Conservation (phyloP, 1,284 basidiomycete genomes). For the Cutaneotrichosporon cavernicola region DNA sequence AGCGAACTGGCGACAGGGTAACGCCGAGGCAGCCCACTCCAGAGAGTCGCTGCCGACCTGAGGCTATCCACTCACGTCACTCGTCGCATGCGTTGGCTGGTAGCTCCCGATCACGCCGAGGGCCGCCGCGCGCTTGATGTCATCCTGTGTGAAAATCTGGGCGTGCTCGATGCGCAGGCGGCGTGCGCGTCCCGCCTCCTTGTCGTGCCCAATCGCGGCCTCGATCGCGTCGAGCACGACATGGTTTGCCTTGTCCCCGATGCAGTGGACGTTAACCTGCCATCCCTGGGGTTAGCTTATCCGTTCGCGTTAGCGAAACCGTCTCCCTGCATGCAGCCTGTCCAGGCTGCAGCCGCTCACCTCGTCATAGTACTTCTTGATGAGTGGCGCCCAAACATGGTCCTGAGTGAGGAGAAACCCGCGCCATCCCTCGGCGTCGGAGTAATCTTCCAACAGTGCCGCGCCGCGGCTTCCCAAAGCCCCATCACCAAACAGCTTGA, state of each 20-base stretch:
- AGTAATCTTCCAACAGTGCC: slow-evolving; percentile 79
- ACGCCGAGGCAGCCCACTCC: not conserved
- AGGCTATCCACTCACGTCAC: slow-evolving; percentile 41
- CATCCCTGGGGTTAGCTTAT: slow-evolving; percentile 14
- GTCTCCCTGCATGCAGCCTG: too few species aligned
- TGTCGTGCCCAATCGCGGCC: slow-evolving; percentile 57
- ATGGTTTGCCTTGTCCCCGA: slow-evolving; percentile 84
- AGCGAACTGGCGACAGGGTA: not conserved
- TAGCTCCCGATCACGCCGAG: slow-evolving; percentile 86
- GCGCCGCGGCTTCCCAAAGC: slow-evolving; percentile 90
- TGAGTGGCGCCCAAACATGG: slow-evolving; percentile 59
- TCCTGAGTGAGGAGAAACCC: slow-evolving; percentile 68
- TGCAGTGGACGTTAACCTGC: slow-evolving; percentile 72
- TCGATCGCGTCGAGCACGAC: slow-evolving; percentile 78
- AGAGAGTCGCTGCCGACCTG: too few species aligned
- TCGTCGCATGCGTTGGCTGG: slow-evolving; percentile 79
- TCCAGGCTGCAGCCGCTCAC: not conserved
- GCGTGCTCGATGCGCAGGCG: slow-evolving; percentile 85
- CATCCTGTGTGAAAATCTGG: slow-evolving; percentile 72
- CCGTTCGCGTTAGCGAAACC: too few species aligned
- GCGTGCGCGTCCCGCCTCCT: slow-evolving; percentile 41
- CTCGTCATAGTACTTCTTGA: slow-evolving; percentile 64
- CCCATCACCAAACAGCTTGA: slow-evolving; percentile 77
- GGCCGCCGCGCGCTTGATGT: slow-evolving; percentile 66
- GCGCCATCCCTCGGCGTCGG: slow-evolving; percentile 67